Conservation (phyloP, 345 rosid species). For the Toxicodendron radicans region DNA sequence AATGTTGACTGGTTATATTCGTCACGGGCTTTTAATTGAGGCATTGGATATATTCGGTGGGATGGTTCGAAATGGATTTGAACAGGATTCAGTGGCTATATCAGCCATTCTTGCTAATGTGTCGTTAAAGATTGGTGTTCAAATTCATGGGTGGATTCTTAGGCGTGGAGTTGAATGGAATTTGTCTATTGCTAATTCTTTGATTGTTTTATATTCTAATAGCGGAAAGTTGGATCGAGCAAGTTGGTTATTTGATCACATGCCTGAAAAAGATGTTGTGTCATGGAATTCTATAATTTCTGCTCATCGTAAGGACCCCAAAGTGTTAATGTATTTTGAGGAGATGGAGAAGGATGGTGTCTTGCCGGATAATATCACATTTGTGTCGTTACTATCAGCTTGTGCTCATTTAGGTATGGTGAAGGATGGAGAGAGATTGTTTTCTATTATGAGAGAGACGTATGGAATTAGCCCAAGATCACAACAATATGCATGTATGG, state of each 20-base stretch:
- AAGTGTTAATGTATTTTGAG: slow-evolving; percentile 55
- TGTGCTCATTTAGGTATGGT: slow-evolving; percentile 72
- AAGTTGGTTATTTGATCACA: slow-evolving; percentile 56
- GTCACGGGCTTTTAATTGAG: slow-evolving; percentile 56
- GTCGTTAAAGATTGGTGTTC: slow-evolving; percentile 41
- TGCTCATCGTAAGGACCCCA: slow-evolving; percentile 48
- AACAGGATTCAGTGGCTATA: slow-evolving; percentile 71
- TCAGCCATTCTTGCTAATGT: slow-evolving; percentile 57
- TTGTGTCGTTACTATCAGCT: slow-evolving; percentile 68
- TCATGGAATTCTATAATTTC: slow-evolving; percentile 88
- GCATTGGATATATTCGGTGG: slow-evolving; percentile 46
- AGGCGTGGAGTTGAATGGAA: slow-evolving; percentile 61
- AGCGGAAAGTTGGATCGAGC: slow-evolving; percentile 45
- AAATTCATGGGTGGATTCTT: slow-evolving; percentile 75
- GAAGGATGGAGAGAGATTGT: slow-evolving; percentile 60
- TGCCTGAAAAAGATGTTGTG: slow-evolving; percentile 64
- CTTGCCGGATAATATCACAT: slow-evolving; percentile 68
- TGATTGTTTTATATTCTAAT: slow-evolving; percentile 58
- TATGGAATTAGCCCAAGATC: slow-evolving; percentile 45
- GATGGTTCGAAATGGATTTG: slow-evolving; percentile 56
- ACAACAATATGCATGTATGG: slow-evolving; percentile 88
- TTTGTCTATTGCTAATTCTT: slow-evolving; percentile 61
- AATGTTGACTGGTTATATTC: slow-evolving; percentile 65
- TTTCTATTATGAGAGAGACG: slow-evolving; percentile 51
- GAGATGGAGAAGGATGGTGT: slow-evolving; percentile 50